Base-by-base conservation (phyloP, 495 filamentous ascomycete genomes). In the Penicilliopsis zonata region DNA sequence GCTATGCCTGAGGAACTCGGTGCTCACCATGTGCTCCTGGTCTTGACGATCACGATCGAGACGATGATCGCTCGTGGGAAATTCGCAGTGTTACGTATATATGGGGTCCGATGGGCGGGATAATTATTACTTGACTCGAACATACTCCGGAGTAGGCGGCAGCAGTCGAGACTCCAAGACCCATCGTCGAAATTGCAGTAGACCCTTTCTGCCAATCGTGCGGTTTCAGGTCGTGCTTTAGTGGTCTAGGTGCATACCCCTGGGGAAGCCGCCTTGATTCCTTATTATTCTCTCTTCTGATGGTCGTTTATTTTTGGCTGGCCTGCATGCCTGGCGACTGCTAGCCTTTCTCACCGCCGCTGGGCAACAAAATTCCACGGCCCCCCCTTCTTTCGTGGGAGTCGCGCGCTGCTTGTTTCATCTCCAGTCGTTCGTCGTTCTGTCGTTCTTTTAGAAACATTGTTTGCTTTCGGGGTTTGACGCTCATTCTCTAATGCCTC, bases 391-490 rank as follows among this genome's bases (percentile, higher is more conserved):
- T 40, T 46, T 21, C 18, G 9, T 13, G n/a, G 5, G 7, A 31
- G 28, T 31, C 17, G 9, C 30, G 15, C 17, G 30, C 22, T 36
- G 42, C 34, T 45, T 43, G 49, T 49, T 41, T 42, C 42, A 13
- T 27, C 46, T 51, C 50, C 54, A 47, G 45, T 55, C 49, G 39
- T 56, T 52, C 41, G 47, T 37, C 40, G 16, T 40, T 38, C 44
- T 42, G 51, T 53, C 49, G 35, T 41, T 57, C 45, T 43, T 60
- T 57, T 57, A 34, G 47, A 55, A 57, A 52, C 52, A 28, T 28
- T 42, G 44, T 31, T 46, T 42, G 42, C 29, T 49, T 44, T 48
- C 38, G 39, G 41, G 43, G 37, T 44, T 55, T 47, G 42, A 54
- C 49, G 39, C 47, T 62, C 50, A 46, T 47, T 59, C n/a, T n/a